Percentiles rank a stretch among this genome's conserved stretches.
These are phyloP conservation scores for Wickerhamiella parazyma DNA, from an alignment of 805 yeast genomes.

Conservation along the genomic window DNA sequence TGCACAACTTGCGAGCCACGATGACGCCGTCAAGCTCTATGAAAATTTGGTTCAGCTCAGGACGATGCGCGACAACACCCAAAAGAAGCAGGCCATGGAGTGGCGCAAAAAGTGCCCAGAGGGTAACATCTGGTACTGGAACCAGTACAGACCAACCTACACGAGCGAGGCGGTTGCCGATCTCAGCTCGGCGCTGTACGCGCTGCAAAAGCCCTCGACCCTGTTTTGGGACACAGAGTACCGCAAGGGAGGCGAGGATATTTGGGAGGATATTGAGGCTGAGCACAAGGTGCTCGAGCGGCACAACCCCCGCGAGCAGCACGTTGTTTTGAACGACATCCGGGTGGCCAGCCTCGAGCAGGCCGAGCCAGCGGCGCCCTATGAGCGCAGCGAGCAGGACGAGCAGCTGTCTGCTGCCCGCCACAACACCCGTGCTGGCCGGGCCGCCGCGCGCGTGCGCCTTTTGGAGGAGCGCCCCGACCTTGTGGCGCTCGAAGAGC, in stretches of 20 bases:
- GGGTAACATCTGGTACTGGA: slow-evolving; percentile 75
- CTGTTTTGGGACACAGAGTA: slow-evolving; percentile 76
- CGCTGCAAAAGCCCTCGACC: slow-evolving; percentile 33
- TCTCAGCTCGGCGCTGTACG: slow-evolving; percentile 54
- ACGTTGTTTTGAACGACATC: slow-evolving; percentile 45
- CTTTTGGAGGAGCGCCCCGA: slow-evolving; percentile 19
- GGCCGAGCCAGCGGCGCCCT: slow-evolving; percentile 8
- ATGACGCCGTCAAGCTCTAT: slow-evolving; percentile 57
- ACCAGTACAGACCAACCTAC: slow-evolving; percentile 80
- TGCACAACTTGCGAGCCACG: slow-evolving; percentile 30
- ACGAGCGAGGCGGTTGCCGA: slow-evolving; percentile 89
- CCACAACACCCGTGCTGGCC: slow-evolving; percentile 7
- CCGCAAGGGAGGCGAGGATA: slow-evolving; percentile 68
- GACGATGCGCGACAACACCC: slow-evolving; percentile 52
- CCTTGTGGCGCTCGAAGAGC: slow-evolving; percentile 15
- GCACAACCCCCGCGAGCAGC: slow-evolving; percentile 52
- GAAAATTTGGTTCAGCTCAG: slow-evolving; percentile 63
- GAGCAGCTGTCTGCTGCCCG: slow-evolving; percentile 6
- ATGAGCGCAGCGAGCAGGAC: slow-evolving; percentile 9
- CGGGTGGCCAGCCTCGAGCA: slow-evolving; percentile 14
- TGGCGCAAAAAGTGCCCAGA: slow-evolving; percentile 60
- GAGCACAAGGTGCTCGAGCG: slow-evolving; percentile 44
- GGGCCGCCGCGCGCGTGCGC: slow-evolving; percentile 10
- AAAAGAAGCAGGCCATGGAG: slow-evolving; percentile 42
- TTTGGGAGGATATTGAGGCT: slow-evolving; percentile 52